Evolutionary conservation across 768 basidiomycete species (phyloP).

Genomic region (Tricholoma sp.): DNA sequence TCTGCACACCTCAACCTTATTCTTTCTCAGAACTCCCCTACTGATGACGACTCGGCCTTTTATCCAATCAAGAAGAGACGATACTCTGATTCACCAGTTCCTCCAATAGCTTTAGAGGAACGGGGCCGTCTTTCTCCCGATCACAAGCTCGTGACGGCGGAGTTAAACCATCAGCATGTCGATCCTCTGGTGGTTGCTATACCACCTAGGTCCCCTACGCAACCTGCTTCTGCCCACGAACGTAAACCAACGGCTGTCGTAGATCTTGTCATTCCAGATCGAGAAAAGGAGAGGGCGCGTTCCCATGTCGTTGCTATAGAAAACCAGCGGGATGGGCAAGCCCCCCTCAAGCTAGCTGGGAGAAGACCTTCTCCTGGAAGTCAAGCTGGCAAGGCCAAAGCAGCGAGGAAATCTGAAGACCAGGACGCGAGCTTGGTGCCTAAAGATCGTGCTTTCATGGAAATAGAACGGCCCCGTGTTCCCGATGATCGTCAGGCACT

Average conservation of each 20-base stretch:
- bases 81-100: constrained; percentile 33
- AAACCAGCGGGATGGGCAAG: constrained; percentile 16
- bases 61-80: constrained; percentile 38
- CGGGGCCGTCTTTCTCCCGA: constrained; percentile 25
- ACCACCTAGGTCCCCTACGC: constrained; percentile 14
- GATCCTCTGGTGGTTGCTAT: constrained; percentile 19
- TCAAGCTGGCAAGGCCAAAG: constrained; percentile 38
- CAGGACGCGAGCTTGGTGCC: constrained; percentile 5
- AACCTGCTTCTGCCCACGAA: constrained; percentile 18
- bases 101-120: constrained; percentile 20
- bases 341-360: constrained; percentile 26
- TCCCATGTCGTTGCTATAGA: neutral
- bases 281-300: neutral
- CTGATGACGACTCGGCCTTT: neutral
- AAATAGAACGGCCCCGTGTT: constrained; percentile 5
- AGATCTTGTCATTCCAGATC: constrained; percentile 9
- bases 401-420: constrained; percentile 40
- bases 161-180: constrained; percentile 26
- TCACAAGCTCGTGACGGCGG: constrained; percentile 26
- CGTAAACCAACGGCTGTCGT: constrained; percentile 10
- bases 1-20: constrained; percentile 10
- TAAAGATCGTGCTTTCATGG: constrained; percentile 6
- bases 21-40: constrained; percentile 7
- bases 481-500: constrained; percentile 5
- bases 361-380: constrained; percentile 49